Percentiles rank a stretch among this genome's conserved stretches.
These are phyloP conservation scores for Russula abietina DNA, from an alignment of 768 basidiomycete species.

Conservation along the genomic window DNA sequence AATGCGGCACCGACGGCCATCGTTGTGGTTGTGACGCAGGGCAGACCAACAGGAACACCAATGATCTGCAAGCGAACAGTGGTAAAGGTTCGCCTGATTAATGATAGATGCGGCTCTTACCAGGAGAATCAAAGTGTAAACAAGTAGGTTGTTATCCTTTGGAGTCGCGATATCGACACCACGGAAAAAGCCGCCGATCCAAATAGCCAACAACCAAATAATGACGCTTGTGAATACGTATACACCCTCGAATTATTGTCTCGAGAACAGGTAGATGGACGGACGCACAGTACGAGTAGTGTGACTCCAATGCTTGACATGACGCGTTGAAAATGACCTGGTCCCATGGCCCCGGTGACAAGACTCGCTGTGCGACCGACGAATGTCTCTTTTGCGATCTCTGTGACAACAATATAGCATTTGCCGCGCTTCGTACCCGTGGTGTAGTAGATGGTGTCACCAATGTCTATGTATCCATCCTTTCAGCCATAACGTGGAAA, in stretches of 20 bases:
- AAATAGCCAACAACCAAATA: slow-evolving; percentile 38
- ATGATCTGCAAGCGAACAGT: slow-evolving; percentile 31
- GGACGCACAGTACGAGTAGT: slow-evolving; percentile 35
- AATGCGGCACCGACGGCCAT: slow-evolving; percentile 43
- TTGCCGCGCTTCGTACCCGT: slow-evolving; percentile 35
- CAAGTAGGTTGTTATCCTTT: slow-evolving; percentile 40
- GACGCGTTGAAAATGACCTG: slow-evolving; percentile 44
- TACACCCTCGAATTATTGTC: neutral
- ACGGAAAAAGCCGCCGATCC: slow-evolving; percentile 43
- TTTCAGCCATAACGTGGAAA: neutral
- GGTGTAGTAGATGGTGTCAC: slow-evolving; percentile 40
- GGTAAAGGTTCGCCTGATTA: neutral
- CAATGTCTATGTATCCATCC: slow-evolving; percentile 26
- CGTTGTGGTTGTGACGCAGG: slow-evolving; percentile 39
- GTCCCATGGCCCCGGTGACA: slow-evolving; percentile 36
- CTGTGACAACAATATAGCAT: slow-evolving; percentile 35
- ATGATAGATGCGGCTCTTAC: slow-evolving; percentile 20
- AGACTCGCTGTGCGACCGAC: slow-evolving; percentile 43
- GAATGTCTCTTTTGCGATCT: slow-evolving; percentile 37
- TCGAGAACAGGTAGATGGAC: neutral
- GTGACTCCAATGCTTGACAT: slow-evolving; percentile 39
- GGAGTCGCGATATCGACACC: slow-evolving; percentile 36
- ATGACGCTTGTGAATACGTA: slow-evolving; percentile 30
- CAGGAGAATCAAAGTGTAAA: slow-evolving; percentile 39
- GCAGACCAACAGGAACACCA: slow-evolving; percentile 45